These are phyloP conservation scores for Pachyrhizus erosus DNA, from an alignment of 306 rosid genomes.

Conservation along the genomic window DNA sequence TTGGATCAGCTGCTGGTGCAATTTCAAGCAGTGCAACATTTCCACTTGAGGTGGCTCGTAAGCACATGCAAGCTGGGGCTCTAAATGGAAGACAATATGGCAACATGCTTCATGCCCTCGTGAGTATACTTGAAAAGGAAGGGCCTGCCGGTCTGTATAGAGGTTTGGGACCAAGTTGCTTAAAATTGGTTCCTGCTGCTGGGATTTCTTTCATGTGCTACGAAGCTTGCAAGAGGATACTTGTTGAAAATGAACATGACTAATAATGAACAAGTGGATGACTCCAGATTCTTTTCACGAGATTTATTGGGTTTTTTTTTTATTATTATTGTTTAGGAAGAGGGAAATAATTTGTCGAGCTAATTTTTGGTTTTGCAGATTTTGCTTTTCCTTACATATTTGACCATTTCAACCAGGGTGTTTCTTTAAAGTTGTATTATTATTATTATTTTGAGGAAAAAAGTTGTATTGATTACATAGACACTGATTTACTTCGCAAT, in stretches of 20 bases:
- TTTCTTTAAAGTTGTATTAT: background rate
- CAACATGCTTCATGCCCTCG: slow-evolving; percentile 73
- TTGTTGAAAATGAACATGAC: slow-evolving; percentile 48
- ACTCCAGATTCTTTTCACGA: background rate
- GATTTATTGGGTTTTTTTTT: background rate
- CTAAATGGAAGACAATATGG: slow-evolving; percentile 70
- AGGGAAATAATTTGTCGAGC: background rate
- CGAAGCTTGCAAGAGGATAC: slow-evolving; percentile 75
- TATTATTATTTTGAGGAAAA: background rate
- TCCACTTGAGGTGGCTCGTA: slow-evolving; percentile 86
- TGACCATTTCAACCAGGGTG: background rate
- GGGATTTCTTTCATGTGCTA: slow-evolving; percentile 86
- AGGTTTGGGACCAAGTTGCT: slow-evolving; percentile 79
- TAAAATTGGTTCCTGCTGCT: slow-evolving; percentile 80
- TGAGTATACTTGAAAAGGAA: slow-evolving; percentile 64
- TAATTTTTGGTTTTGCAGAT: slow-evolving; percentile 14
- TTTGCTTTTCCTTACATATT: background rate
- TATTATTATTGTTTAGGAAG: background rate
- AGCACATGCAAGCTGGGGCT: slow-evolving; percentile 90
- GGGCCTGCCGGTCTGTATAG: slow-evolving; percentile 63
- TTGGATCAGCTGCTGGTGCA: slow-evolving; percentile 81
- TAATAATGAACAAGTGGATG: background rate
- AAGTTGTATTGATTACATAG: background rate
- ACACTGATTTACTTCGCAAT: background rate
- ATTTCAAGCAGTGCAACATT: slow-evolving; percentile 79